Evolutionary conservation across 805 yeast species (phyloP).

Genomic region (Metschnikowia cubensis): DNA sequence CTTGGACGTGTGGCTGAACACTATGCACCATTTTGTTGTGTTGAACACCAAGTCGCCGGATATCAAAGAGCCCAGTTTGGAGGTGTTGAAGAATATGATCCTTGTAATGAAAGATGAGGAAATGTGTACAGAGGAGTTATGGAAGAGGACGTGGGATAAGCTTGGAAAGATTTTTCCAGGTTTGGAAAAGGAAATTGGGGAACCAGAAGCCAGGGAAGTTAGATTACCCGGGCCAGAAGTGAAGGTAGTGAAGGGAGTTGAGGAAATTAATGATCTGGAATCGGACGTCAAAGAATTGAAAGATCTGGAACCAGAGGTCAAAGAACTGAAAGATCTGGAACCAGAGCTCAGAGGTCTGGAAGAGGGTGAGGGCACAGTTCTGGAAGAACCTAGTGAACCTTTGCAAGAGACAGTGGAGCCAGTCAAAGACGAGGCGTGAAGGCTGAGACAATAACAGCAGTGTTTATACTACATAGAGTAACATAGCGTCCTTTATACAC

Average conservation of each 20-base stretch:
- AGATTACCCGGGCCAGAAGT: neutral
- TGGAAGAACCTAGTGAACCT: no score
- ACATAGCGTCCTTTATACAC: no score
- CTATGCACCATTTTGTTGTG: conserved; percentile 29
- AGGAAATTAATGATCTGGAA: neutral
- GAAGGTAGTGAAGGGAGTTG: neutral
- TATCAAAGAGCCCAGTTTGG: conserved; percentile 33
- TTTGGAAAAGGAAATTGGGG: conserved; percentile 13
- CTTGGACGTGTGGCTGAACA: conserved; percentile 34
- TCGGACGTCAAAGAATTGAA: neutral
- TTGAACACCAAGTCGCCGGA: conserved; percentile 22
- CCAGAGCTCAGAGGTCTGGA: no score
- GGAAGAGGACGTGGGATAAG: conserved; percentile 32
- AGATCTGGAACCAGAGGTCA: neutral
- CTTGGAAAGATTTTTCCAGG: conserved; percentile 28
- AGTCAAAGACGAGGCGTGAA: no score
- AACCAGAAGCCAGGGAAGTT: neutral
- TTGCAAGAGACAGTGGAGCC: no score
- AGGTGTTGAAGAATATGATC: conserved; percentile 40
- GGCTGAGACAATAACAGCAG: no score
- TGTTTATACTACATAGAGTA: no score
- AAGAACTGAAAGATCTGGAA: no score
- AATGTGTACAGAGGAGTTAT: conserved; percentile 22
- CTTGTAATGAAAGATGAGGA: conserved; percentile 31
- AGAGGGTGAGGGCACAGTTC: no score